Conservation (phyloP, 306 rosid species). For the Gastrolobium bilobum region DNA sequence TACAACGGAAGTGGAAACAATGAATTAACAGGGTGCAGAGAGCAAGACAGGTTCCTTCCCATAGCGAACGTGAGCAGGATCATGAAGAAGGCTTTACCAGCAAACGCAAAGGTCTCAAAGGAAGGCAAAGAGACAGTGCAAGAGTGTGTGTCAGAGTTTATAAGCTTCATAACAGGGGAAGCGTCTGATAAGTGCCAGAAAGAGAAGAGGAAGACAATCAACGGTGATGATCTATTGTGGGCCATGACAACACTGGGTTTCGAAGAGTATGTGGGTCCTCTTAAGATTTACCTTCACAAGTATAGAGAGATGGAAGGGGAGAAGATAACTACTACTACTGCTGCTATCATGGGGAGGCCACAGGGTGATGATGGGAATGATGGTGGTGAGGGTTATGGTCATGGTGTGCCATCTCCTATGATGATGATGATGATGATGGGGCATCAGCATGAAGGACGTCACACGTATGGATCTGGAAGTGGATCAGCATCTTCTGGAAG, state of each 20-base stretch:
- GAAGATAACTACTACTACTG: slow-evolving; percentile 20
- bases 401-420: slow-evolving; percentile 39
- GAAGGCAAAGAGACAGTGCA: slow-evolving; percentile 73
- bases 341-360: slow-evolving; percentile 20
- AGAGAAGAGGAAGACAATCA: slow-evolving; percentile 66
- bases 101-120: slow-evolving; percentile 69
- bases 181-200: slow-evolving; percentile 73
- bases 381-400: slow-evolving; percentile 11
- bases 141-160: slow-evolving; percentile 74
- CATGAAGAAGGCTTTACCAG: slow-evolving; percentile 72
- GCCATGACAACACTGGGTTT: slow-evolving; percentile 72
- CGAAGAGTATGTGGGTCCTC: slow-evolving; percentile 68
- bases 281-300: slow-evolving; percentile 65
- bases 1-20: slow-evolving; percentile 15
- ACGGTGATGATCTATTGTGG: slow-evolving; percentile 77
- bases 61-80: slow-evolving; percentile 75
- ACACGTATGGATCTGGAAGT: slow-evolving; percentile 68
- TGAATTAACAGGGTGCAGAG: slow-evolving; percentile 48
- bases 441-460: slow-evolving; percentile 50
- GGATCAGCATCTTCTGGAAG: slow-evolving; percentile 59
- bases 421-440: slow-evolving; percentile 65
- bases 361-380: slow-evolving; percentile 5
- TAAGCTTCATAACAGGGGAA: slow-evolving; percentile 68
- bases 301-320: slow-evolving; percentile 68
- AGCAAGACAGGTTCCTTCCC: slow-evolving; percentile 69